Percentiles rank a stretch among this genome's conserved stretches.
phyloP scores from a whole-genome alignment of 2,329 filamentous ascomycete species.

The Xylariaceae sp. region DNA sequence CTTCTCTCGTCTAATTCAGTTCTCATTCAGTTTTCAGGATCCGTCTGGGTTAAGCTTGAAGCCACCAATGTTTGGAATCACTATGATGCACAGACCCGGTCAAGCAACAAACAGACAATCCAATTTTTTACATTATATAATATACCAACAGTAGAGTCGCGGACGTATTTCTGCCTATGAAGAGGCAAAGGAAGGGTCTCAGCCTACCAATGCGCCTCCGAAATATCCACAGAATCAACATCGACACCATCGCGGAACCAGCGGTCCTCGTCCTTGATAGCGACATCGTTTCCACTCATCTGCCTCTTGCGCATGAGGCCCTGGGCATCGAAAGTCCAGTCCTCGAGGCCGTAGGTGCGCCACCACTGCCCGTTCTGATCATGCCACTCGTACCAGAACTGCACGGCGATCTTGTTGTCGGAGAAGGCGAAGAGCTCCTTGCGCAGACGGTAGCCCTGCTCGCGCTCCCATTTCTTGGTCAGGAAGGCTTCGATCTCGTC shows the following conservation, averaged over 20 bases:
- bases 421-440: slow-evolving; percentile 80
- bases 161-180: too few species aligned
- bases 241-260: slow-evolving; percentile 68
- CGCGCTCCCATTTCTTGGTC: slow-evolving; percentile 66
- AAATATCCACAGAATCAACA: slow-evolving; percentile 60
- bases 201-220: slow-evolving; percentile 59
- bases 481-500: slow-evolving; percentile 64
- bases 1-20: too few species aligned
- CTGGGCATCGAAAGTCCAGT: slow-evolving; percentile 68
- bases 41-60: too few species aligned
- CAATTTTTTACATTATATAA: too few species aligned
- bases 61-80: too few species aligned
- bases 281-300: slow-evolving; percentile 71
- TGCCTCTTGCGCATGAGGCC: slow-evolving; percentile 67
- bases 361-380: slow-evolving; percentile 71
- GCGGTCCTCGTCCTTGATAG: slow-evolving; percentile 54
- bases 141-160: not conserved
- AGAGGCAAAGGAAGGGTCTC: not conserved
- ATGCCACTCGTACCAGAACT: slow-evolving; percentile 85
- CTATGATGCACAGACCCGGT: too few species aligned
- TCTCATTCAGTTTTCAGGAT: too few species aligned
- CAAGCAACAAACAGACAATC: too few species aligned
- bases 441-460: slow-evolving; percentile 65
- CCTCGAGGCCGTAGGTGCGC: slow-evolving; percentile 78
- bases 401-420: slow-evolving; percentile 67